Evolutionary conservation across 2,329 filamentous ascomycete genomes (phyloP).

Genomic region (Fusarium cicatricum): DNA sequence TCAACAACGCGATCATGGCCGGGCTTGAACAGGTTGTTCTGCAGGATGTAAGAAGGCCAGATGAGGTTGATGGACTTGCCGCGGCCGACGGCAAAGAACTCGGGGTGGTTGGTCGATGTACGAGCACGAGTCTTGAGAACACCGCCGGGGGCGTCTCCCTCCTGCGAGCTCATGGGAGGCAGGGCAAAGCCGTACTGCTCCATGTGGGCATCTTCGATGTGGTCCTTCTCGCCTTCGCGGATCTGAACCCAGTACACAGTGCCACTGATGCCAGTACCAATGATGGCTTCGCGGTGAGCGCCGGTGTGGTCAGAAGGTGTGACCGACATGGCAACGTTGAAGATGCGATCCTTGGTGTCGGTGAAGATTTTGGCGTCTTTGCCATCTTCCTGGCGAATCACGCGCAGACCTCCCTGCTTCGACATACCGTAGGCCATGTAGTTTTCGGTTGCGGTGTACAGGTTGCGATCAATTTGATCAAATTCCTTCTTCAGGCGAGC

Average conservation of each 20-base stretch:
- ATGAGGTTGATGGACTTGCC: constrained; percentile 97
- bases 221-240: constrained; percentile 78
- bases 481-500: constrained; percentile 97
- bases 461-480: constrained; percentile 93
- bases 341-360: constrained; percentile 90
- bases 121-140: constrained; percentile 96
- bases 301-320: constrained; percentile 64
- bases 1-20: constrained; percentile 77
- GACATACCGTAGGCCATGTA: constrained; percentile 96
- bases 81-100: constrained; percentile 93
- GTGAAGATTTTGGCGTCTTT: constrained; percentile 92
- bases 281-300: constrained; percentile 78
- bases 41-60: constrained; percentile 70
- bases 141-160: constrained; percentile 90
- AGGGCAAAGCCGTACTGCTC: constrained; percentile 90
- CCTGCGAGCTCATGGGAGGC: constrained; percentile 83
- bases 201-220: constrained; percentile 79
- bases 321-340: constrained; percentile 87
- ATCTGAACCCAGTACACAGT: constrained; percentile 96
- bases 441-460: constrained; percentile 86
- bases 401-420: constrained; percentile 89
- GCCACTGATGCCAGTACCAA: constrained; percentile 93
- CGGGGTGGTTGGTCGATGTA: constrained; percentile 85
- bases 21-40: constrained; percentile 69
- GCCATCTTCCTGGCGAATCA: constrained; percentile 94